Percentiles rank a stretch among this genome's conserved stretches.
phyloP scores from a whole-genome alignment of 106 monocot genomes.

The Xerophyta viscosa region DNA sequence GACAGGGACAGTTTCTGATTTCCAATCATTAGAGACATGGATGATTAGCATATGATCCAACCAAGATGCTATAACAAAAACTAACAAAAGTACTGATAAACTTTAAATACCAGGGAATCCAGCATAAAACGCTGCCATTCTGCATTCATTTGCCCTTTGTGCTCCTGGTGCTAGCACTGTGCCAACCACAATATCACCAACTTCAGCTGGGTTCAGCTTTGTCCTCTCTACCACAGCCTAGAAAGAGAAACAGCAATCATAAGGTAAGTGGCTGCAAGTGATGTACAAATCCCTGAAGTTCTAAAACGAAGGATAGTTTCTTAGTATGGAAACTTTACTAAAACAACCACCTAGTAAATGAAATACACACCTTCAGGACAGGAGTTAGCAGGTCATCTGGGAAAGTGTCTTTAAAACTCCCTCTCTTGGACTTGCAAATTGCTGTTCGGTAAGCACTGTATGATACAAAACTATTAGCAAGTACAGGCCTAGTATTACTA shows the following conservation, averaged over 20 bases:
- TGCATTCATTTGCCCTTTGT: slow-evolving; percentile 65
- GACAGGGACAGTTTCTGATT: slow-evolving; percentile 79
- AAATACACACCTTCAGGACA: slow-evolving; percentile 24
- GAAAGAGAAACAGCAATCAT: background rate
- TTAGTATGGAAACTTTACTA: no score
- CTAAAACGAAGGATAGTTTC: no score
- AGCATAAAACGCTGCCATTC: slow-evolving; percentile 76
- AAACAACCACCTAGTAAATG: no score
- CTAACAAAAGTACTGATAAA: background rate
- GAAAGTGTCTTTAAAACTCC: slow-evolving; percentile 40
- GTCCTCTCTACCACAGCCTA: slow-evolving; percentile 17
- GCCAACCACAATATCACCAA: slow-evolving; percentile 72
- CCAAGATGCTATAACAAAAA: no score
- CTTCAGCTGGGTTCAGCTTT: slow-evolving; percentile 18
- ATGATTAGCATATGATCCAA: no score
- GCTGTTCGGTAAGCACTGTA: slow-evolving; percentile 35
- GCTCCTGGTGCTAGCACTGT: slow-evolving; percentile 53
- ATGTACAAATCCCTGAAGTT: no score
- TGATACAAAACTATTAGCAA: no score
- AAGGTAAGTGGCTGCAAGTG: no score
- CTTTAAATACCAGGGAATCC: slow-evolving; percentile 61
- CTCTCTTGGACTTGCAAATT: slow-evolving; percentile 39
- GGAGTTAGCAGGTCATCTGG: slow-evolving; percentile 38
- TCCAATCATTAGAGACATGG: background rate
- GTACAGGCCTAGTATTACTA: no score